Percentiles rank a stretch among this genome's conserved stretches.
Conservation (phyloP, 306 rosid species). For the Sesbania bispinosa region DNA sequence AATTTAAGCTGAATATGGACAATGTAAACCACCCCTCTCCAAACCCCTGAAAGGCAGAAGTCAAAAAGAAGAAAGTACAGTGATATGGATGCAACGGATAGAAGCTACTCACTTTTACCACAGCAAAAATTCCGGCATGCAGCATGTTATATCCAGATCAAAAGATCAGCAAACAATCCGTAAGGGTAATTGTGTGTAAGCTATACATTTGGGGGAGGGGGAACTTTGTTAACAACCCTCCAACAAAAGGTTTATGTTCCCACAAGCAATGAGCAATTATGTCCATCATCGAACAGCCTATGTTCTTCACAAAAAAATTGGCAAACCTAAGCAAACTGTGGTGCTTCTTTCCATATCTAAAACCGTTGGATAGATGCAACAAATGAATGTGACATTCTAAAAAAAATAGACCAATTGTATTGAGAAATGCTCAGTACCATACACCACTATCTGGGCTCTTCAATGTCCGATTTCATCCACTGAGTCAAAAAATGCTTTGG, state of each 20-base stretch:
- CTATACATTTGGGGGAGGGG: slow-evolving; percentile 44
- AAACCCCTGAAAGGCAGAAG: background rate
- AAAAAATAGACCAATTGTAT: slow-evolving; percentile 29
- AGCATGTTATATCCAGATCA: slow-evolving; percentile 18
- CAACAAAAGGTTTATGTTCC: slow-evolving; percentile 38
- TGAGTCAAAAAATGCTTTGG: slow-evolving; percentile 27
- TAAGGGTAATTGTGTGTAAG: slow-evolving; percentile 26
- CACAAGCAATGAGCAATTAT: slow-evolving; percentile 33
- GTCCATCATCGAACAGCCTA: slow-evolving; percentile 25
- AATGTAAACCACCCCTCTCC: background rate
- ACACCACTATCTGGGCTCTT: slow-evolving; percentile 36
- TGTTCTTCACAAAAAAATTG: slow-evolving; percentile 28
- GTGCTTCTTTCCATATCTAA: slow-evolving; percentile 31
- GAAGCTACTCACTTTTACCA: background rate
- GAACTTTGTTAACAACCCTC: slow-evolving; percentile 34
- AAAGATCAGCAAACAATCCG: background rate
- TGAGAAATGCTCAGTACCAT: slow-evolving; percentile 25
- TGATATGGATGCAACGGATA: background rate
- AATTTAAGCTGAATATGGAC: too few species aligned
- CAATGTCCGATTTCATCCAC: slow-evolving; percentile 36
- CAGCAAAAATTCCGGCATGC: too few species aligned
- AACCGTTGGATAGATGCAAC: slow-evolving; percentile 47
- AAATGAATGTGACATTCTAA: slow-evolving; percentile 30
- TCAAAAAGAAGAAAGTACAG: background rate
- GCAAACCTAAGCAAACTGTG: slow-evolving; percentile 10